Base-by-base conservation (phyloP, 2,329 filamentous ascomycete species). In the Fusarium lyarnte region DNA sequence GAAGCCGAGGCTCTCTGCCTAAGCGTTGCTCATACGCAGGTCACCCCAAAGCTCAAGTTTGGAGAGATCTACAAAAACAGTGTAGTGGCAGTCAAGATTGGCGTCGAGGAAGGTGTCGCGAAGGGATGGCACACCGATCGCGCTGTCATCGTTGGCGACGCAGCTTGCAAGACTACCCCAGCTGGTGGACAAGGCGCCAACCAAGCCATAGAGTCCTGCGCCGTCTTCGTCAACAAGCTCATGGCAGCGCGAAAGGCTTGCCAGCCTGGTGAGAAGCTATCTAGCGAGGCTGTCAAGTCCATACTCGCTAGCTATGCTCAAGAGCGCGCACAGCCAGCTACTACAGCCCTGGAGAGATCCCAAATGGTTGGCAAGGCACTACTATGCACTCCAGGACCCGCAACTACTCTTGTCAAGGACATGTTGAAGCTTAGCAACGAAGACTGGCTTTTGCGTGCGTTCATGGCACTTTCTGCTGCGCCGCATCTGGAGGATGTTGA, bases 151-250 rank as follows among this genome's bases (percentile, higher is more conserved):
- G 57, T 59, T 2, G 57, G 57, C 9, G 46, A 59, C 7, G 57
- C 57, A n/a, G 57, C 57, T 9, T 59, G 57, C 2, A 59, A 59
- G 46, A 59, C 57, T 4, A 59, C 57, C 5, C 57, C 57, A 1
- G 57, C 57, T 8, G 57, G 57, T 23, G 57, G 57, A 13, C 57
- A 59, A 13, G 57, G 57, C 5, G 57, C 57, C 13, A 59, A 59
- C n/a, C 57, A 59, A 5, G 57, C 57, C 3, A 59, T 59, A 8
- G 57, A 59, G 11, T 59, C 57, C 2, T 59, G 57, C 19, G 46
- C 57, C 0, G 46, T 42, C 4, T 27, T 59, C 3, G 27, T 42
- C 17, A 59, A 59, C 17, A 59, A 59, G n/a, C 36, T 59, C 10
- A 54, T 59, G 46, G 19, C n/a, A 5, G 46, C 23, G 6, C 29